Evolutionary conservation across 2,329 filamentous ascomycete species (phyloP).

Genomic region (Calonectria leucothoes): DNA sequence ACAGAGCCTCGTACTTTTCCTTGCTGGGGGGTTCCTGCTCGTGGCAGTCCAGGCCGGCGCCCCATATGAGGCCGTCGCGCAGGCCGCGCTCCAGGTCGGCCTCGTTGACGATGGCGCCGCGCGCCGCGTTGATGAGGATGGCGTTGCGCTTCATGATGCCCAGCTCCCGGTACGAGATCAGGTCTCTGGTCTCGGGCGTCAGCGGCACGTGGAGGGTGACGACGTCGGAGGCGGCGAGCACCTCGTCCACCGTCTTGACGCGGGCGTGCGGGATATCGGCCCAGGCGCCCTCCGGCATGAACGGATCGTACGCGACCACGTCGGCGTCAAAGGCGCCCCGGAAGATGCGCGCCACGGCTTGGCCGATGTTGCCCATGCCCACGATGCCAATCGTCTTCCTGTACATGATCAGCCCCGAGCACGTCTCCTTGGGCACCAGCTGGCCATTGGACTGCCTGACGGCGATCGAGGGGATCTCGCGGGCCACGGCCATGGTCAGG

Average conservation of each 20-base stretch:
- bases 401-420: constrained; percentile 51
- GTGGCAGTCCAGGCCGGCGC: constrained; percentile 54
- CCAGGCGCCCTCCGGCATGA: constrained; percentile 47
- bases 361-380: constrained; percentile 54
- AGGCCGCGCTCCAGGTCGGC: constrained; percentile 46
- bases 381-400: constrained; percentile 51
- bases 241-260: constrained; percentile 44
- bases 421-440: constrained; percentile 52
- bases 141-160: constrained; percentile 50
- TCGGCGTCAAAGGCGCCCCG: constrained; percentile 48
- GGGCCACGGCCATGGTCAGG: constrained; percentile 49
- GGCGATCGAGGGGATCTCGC: constrained; percentile 46
- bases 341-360: constrained; percentile 50
- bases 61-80: constrained; percentile 49
- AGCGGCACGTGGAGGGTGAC: constrained; percentile 53
- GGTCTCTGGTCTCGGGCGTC: constrained; percentile 43
- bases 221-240: constrained; percentile 47
- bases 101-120: constrained; percentile 55
- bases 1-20: constrained; percentile 48
- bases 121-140: constrained; percentile 53
- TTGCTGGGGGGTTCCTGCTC: constrained; percentile 52
- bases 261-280: constrained; percentile 46
- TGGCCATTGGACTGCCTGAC: constrained; percentile 44
- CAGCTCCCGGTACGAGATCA: constrained; percentile 48
- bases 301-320: constrained; percentile 52